Percentiles rank a stretch among this genome's conserved stretches.
Evolutionary conservation across 139 green algal genomes (phyloP).

Genomic region (Picochlorum sp.): DNA sequence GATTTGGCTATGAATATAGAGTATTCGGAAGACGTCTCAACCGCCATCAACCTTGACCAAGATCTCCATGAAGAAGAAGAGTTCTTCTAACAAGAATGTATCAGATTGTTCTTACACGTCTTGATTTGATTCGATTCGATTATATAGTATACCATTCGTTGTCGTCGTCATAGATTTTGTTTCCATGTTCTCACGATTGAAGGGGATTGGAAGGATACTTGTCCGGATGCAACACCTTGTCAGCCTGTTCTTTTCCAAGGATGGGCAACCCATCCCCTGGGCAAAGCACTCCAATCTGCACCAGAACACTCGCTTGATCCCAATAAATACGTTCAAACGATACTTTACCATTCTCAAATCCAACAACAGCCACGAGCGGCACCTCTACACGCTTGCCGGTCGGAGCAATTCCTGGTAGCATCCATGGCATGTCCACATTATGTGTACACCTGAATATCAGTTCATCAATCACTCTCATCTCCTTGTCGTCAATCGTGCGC

Average conservation of each 20-base stretch:
- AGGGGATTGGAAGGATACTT: background rate
- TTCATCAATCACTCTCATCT: background rate
- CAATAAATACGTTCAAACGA: conserved; percentile 17
- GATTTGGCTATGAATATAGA: too few species aligned
- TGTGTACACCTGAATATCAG: conserved; percentile 16
- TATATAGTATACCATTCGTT: too few species aligned
- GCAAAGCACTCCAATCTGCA: conserved; percentile 11
- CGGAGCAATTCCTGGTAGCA: conserved; percentile 15
- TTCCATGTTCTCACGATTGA: too few species aligned
- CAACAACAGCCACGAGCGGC: conserved; percentile 7
- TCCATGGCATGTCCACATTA: conserved; percentile 22
- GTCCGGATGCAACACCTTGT: background rate
- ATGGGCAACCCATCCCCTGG: background rate
- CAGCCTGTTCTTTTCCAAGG: too few species aligned
- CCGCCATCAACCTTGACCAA: too few species aligned
- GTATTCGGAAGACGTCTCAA: too few species aligned
- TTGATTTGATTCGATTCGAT: too few species aligned
- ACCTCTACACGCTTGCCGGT: conserved; percentile 7
- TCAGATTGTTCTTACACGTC: too few species aligned
- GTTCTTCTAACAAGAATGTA: too few species aligned
- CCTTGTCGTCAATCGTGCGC: background rate
- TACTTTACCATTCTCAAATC: conserved; percentile 15
- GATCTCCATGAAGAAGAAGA: too few species aligned
- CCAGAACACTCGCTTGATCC: conserved; percentile 16
- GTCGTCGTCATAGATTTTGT: too few species aligned